phyloP scores from a whole-genome alignment of 345 rosid species.

The Citrus hindsii region DNA sequence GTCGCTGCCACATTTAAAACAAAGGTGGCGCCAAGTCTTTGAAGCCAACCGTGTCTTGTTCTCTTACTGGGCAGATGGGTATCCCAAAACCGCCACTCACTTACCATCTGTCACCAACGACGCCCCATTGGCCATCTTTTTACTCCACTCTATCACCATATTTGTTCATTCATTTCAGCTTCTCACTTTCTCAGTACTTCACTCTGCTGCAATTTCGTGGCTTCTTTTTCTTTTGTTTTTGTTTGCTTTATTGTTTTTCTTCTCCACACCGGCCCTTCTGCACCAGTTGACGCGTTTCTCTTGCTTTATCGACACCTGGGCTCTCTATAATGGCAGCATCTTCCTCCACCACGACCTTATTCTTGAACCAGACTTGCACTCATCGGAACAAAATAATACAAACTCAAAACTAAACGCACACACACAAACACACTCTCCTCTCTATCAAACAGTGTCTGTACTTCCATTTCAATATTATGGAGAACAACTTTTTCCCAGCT shows the following conservation, averaged over 20 bases:
- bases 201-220: background rate
- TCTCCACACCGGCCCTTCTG: conserved; percentile 4
- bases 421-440: background rate
- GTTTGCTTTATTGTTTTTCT: background rate
- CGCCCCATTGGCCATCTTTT: conserved; percentile 2
- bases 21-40: background rate
- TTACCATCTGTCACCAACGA: conserved; percentile 35
- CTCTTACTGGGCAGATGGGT: conserved; percentile 33
- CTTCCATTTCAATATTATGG: background rate
- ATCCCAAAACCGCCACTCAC: conserved; percentile 29
- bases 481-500: background rate
- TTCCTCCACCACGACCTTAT: conserved; percentile 11
- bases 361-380: conserved; percentile 15
- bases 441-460: conserved; percentile 3
- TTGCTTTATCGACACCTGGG: conserved; percentile 31
- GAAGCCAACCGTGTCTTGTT: conserved; percentile 17
- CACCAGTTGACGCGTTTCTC: conserved; percentile 31
- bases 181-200: conserved; percentile 9
- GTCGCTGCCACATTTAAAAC: background rate
- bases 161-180: background rate
- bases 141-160: conserved; percentile 5
- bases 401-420: background rate
- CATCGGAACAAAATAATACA: background rate
- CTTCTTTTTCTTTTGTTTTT: conserved; percentile 6
- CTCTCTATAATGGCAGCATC: conserved; percentile 21